Base-by-base conservation (phyloP, 2,329 filamentous ascomycete genomes). In the Stachybotrys elegans region DNA sequence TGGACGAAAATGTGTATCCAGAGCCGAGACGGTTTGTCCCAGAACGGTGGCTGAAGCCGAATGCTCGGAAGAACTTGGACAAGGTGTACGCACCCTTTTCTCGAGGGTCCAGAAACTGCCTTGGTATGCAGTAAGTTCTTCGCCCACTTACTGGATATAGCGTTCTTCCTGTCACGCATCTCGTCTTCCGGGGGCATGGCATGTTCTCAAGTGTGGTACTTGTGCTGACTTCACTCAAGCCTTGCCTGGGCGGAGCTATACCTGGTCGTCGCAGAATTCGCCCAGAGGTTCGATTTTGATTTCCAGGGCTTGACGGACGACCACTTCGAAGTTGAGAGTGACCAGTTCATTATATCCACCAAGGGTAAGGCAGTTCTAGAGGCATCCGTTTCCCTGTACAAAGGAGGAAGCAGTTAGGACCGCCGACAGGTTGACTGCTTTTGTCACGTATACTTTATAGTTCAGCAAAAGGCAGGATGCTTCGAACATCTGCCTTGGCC, bases 21-120 rank as follows among this genome's bases (percentile, higher is more conserved):
- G 38, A 48, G 1, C 54, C 58, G 3, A n/a, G 38, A 4, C 16
- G 36, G 13, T 63, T 63, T 19, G 31, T 46, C 2, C 59, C 59
- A 14, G 57, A 59, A 23, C 49, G 60, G 3, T 63, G 57, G 59
- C 22, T 50, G 12, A 20, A 36, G 19, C 34, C 34, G 17, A 20
- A 17, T 16, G 14, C 16, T 5, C 34, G 34, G 5, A 36, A 36
- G 17, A 16, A 20, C 6, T 6, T 20, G 16, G 34, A 36, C 16
- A 36, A 36, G 13, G 34, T 36, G 4, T 36, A 8, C 13, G 34
- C 34, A 4, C 34, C 34, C 13, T 36, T 36, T 36, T 36, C 34
- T 16, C 34, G 34, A 19, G 34, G 34, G 13, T 8, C 34, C 6
- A 36, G 34, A 19, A 36, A 19, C 5, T 36, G 34, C 13, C 34